Conservation (phyloP, 2,329 filamentous ascomycete species). For the Arthrobotrys megalospora region DNA sequence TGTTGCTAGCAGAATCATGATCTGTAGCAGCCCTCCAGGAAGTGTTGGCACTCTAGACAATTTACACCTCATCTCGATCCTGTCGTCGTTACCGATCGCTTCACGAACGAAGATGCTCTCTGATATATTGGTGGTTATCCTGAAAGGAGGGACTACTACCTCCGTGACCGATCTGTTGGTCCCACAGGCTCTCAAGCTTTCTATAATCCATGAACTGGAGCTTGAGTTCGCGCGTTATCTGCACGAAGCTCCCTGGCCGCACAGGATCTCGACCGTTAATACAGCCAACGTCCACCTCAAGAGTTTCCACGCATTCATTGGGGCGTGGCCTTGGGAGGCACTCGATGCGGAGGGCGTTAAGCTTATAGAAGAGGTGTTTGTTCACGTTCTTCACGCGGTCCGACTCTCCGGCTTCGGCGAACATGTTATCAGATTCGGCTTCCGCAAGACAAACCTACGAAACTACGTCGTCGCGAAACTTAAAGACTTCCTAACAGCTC, state of each 20-base stretch:
- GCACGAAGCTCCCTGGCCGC: slow-evolving; percentile 30
- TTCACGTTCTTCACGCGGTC: slow-evolving; percentile 15
- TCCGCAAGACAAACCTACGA: slow-evolving; percentile 33
- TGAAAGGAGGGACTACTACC: slow-evolving; percentile 13
- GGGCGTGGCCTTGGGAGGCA: slow-evolving; percentile 27
- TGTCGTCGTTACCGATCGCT: slow-evolving; percentile 21
- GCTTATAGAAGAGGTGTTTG: slow-evolving; percentile 16
- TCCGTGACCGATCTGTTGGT: slow-evolving; percentile 5
- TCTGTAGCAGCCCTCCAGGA: slow-evolving; percentile 4
- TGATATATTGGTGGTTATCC: background rate
- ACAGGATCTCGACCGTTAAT: slow-evolving; percentile 8
- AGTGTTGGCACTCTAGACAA: background rate
- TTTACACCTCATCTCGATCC: slow-evolving; percentile 17
- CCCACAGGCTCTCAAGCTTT: slow-evolving; percentile 19
- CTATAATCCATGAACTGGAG: slow-evolving; percentile 37
- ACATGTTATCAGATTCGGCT: slow-evolving; percentile 31
- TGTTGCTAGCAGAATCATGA: slow-evolving; percentile 15
- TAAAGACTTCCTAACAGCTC: slow-evolving; percentile 15
- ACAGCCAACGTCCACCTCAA: slow-evolving; percentile 22
- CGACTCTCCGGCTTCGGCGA: slow-evolving; percentile 27
- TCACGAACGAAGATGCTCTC: background rate
- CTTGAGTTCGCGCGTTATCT: slow-evolving; percentile 19
- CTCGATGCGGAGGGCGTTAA: background rate
- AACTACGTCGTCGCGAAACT: slow-evolving; percentile 22
- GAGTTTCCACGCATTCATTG: slow-evolving; percentile 33